A percentile compares a stretch with the other conserved stretches of the same genome.
phyloP scores from a whole-genome alignment of 2,329 filamentous ascomycete genomes.

The Gyromitra esculenta region DNA sequence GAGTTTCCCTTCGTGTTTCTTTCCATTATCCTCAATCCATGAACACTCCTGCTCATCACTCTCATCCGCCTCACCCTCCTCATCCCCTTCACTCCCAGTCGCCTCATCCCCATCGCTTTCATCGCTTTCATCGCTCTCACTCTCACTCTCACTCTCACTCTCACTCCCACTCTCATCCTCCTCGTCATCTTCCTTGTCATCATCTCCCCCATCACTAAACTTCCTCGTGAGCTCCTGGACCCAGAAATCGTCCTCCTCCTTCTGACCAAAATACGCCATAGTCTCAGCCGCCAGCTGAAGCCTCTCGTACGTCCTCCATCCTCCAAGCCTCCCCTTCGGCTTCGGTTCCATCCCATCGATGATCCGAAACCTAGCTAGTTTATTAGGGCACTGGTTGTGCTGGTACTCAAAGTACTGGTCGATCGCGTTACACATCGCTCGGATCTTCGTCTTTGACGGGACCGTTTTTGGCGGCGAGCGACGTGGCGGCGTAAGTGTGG shows the following conservation, averaged over 20 bases:
- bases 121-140: not conserved
- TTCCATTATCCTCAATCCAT: not conserved
- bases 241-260: constrained; percentile 44
- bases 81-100: not conserved
- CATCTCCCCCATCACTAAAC: constrained; percentile 24
- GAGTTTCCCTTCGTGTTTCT: not conserved
- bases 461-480: constrained; percentile 34
- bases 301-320: constrained; percentile 43
- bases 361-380: constrained; percentile 30
- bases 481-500: constrained; percentile 34
- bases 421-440: constrained; percentile 43
- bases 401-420: constrained; percentile 41
- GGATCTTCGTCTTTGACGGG: constrained; percentile 35
- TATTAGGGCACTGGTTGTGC: constrained; percentile 39
- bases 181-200: constrained; percentile 3
- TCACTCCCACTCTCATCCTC: constrained; percentile 14
- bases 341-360: constrained; percentile 39
- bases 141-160: not conserved
- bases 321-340: constrained; percentile 34
- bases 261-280: constrained; percentile 6
- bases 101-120: not conserved
- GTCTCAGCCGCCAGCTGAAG: constrained; percentile 32
- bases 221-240: constrained; percentile 39
- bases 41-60: not conserved
- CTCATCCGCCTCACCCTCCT: not conserved